These are phyloP conservation scores for Crithidia expoeki DNA, from an alignment of 208 protist genomes.

Conservation along the genomic window DNA sequence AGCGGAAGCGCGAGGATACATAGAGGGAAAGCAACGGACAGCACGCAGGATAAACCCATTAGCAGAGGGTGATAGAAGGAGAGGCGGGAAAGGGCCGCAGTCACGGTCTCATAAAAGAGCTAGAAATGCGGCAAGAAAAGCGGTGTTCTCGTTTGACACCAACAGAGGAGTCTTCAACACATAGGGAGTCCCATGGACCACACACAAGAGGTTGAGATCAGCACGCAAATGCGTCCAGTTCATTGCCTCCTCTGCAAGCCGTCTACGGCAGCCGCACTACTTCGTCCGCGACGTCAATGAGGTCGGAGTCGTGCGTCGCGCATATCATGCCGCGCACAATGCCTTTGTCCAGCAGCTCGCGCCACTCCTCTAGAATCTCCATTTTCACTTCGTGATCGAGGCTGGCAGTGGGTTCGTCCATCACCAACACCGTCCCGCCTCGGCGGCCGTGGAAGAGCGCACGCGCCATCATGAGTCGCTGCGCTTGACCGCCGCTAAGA, in stretches of 20 bases:
- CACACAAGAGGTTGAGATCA: no score
- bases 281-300: slow-evolving; percentile 63
- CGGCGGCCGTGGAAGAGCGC: slow-evolving; percentile 58
- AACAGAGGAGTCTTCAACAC: no score
- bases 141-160: no score
- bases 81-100: no score
- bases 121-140: no score
- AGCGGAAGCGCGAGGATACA: no score
- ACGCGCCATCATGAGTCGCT: slow-evolving; percentile 79
- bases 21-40: neutral
- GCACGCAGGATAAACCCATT: no score
- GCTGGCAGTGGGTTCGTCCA: slow-evolving; percentile 80
- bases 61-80: no score
- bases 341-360: slow-evolving; percentile 43
- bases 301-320: slow-evolving; percentile 63
- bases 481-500: slow-evolving; percentile 72
- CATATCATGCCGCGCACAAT: slow-evolving; percentile 57
- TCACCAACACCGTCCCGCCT: slow-evolving; percentile 62
- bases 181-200: no score
- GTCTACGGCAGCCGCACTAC: slow-evolving; percentile 38
- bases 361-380: slow-evolving; percentile 51
- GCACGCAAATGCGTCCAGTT: no score
- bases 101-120: no score
- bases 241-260: no score
- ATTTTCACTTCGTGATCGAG: slow-evolving; percentile 59